These are phyloP conservation scores for Cymbidium sinense DNA, from an alignment of 106 monocot genomes.

Conservation along the genomic window DNA sequence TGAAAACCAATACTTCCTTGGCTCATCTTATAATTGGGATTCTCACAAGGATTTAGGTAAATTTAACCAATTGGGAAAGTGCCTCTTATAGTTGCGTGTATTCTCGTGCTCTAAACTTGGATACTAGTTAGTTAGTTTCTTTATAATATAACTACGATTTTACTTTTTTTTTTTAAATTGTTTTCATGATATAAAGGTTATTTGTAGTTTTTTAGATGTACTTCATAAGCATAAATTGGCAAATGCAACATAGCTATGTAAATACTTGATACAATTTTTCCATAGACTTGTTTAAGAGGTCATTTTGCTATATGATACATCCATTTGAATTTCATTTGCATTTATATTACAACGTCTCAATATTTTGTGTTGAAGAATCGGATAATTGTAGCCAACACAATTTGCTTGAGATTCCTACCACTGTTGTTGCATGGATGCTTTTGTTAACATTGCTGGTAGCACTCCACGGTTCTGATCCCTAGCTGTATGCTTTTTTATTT, in stretches of 20 bases:
- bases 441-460: not conserved
- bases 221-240: no score
- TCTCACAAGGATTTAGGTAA: constrained; percentile 81
- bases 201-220: no score
- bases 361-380: not conserved
- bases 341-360: constrained; percentile 1
- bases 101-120: not conserved
- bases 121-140: not conserved
- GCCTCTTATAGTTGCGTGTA: not conserved
- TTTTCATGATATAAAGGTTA: not conserved
- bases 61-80: not conserved
- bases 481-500: not conserved
- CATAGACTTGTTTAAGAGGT: no score
- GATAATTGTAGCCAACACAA: not conserved
- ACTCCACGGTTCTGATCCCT: not conserved
- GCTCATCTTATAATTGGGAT: constrained; percentile 88
- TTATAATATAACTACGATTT: not conserved
- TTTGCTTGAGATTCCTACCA: not conserved
- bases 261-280: no score
- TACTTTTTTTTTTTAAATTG: not conserved
- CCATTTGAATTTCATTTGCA: not conserved
- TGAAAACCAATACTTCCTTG: constrained; percentile 94
- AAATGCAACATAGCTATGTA: no score
- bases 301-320: no score
- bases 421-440: not conserved